These are phyloP conservation scores for Rosa hybrid DNA, from an alignment of 331 rosid species.

Conservation along the genomic window DNA sequence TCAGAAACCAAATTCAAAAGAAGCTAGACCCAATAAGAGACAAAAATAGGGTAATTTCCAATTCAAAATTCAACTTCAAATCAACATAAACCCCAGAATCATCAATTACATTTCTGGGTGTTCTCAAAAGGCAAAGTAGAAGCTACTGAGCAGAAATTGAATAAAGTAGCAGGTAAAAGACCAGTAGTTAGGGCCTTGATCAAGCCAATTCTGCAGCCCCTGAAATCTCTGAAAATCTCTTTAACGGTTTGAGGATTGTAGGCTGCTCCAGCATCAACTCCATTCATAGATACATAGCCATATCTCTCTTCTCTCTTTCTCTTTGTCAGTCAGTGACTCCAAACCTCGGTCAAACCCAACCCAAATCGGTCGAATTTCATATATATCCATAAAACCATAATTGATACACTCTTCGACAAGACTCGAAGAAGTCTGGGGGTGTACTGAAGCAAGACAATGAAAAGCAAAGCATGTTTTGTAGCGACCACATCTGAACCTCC, in stretches of 20 bases:
- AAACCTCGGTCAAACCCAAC: no score
- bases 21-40: neutral
- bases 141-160: neutral
- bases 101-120: constrained; percentile 8
- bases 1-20: constrained; percentile 4
- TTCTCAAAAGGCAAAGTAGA: constrained; percentile 15
- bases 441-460: constrained; percentile 79
- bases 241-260: constrained; percentile 76
- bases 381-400: no score
- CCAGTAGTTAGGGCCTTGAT: constrained; percentile 86
- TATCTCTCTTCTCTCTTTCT: neutral
- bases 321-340: no score
- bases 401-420: constrained; percentile 32
- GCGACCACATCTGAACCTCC: constrained; percentile 73
- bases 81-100: neutral
- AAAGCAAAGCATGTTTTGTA: constrained; percentile 86
- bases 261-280: constrained; percentile 37
- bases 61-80: constrained; percentile 11
- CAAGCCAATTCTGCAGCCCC: constrained; percentile 75
- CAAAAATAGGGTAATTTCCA: neutral
- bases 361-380: no score
- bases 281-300: neutral
- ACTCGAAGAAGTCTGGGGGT: constrained; percentile 81
- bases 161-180: constrained; percentile 8
- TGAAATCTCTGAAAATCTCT: constrained; percentile 84